Conservation (phyloP, 73 alveolate genomes). For the Durusdinium trenchii region DNA sequence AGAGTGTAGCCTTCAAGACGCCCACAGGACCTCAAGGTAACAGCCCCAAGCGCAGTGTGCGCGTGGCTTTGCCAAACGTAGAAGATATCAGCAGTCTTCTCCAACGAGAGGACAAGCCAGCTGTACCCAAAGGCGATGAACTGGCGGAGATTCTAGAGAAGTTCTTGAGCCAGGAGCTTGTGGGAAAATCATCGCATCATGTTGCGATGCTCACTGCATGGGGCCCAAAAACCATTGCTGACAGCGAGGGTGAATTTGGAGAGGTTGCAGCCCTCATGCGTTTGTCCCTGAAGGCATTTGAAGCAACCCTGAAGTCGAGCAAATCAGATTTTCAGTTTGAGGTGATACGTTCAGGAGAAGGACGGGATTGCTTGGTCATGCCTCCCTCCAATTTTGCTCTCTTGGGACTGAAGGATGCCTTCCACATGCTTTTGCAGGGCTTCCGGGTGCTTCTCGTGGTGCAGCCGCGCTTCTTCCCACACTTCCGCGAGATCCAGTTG, state of each 20-base stretch:
- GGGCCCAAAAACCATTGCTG: slow-evolving; percentile 93
- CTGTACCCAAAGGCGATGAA: slow-evolving; percentile 48
- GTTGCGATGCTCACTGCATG: slow-evolving; percentile 76
- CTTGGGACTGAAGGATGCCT: slow-evolving; percentile 74
- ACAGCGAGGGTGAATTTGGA: slow-evolving; percentile 76
- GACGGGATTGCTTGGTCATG: slow-evolving; percentile 89
- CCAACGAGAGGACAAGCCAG: slow-evolving; percentile 25
- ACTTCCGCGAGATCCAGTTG: slow-evolving; percentile 74
- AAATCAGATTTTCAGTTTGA: slow-evolving; percentile 82
- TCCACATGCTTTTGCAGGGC: slow-evolving; percentile 75
- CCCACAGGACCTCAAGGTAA: slow-evolving; percentile 39
- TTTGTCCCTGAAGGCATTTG: slow-evolving; percentile 64
- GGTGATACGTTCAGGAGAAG: slow-evolving; percentile 59
- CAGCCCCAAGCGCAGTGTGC: slow-evolving; percentile 38
- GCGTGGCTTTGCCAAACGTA: slow-evolving; percentile 30
- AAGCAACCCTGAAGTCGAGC: slow-evolving; percentile 51
- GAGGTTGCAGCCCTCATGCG: slow-evolving; percentile 90
- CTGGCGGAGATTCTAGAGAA: slow-evolving; percentile 36
- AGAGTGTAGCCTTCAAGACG: background rate
- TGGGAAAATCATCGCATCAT: slow-evolving; percentile 75
- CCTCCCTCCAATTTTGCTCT: slow-evolving; percentile 93
- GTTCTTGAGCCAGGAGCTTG: slow-evolving; percentile 41
- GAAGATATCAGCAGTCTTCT: slow-evolving; percentile 55
- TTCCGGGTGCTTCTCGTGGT: slow-evolving; percentile 81
- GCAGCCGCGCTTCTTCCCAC: slow-evolving; percentile 93